phyloP scores from a whole-genome alignment of 2,329 filamentous ascomycete genomes.

The Hymenoscyphus fructigenus region DNA sequence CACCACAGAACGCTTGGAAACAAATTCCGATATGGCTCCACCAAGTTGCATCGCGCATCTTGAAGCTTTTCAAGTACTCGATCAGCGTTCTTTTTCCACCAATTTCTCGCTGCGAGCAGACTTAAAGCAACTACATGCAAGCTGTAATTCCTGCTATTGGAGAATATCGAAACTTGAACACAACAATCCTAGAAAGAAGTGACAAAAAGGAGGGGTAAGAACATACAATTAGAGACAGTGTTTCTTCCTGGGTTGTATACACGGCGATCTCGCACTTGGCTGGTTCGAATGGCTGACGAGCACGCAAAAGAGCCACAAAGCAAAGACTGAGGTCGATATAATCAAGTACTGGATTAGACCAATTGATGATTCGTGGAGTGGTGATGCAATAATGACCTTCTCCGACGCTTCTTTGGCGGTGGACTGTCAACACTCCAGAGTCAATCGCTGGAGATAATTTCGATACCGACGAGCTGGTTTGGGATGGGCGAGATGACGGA shows the following conservation, averaged over 20 bases:
- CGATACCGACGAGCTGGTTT: constrained; percentile 11
- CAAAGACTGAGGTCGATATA: neutral
- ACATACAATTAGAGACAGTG: neutral
- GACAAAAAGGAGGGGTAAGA: neutral
- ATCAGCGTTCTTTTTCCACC: neutral
- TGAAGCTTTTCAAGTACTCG: neutral
- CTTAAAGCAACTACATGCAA: neutral
- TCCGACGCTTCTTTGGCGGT: neutral
- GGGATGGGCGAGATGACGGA: constrained; percentile 5
- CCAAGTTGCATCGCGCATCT: neutral
- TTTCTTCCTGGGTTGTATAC: neutral
- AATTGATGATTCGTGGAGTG: neutral
- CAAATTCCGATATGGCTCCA: constrained; percentile 5
- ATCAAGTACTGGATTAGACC: neutral
- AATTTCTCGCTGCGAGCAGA: neutral
- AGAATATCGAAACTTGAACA: neutral
- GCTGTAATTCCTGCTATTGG: neutral
- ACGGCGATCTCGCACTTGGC: neutral
- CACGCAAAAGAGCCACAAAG: neutral
- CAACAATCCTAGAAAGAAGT: neutral
- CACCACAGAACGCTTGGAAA: neutral
- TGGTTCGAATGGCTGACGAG: neutral
- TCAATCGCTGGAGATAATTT: neutral
- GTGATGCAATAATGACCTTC: neutral
- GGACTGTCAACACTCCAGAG: neutral